Evolutionary conservation across 208 protist genomes (phyloP).

Genomic region (Crithidia expoeki): DNA sequence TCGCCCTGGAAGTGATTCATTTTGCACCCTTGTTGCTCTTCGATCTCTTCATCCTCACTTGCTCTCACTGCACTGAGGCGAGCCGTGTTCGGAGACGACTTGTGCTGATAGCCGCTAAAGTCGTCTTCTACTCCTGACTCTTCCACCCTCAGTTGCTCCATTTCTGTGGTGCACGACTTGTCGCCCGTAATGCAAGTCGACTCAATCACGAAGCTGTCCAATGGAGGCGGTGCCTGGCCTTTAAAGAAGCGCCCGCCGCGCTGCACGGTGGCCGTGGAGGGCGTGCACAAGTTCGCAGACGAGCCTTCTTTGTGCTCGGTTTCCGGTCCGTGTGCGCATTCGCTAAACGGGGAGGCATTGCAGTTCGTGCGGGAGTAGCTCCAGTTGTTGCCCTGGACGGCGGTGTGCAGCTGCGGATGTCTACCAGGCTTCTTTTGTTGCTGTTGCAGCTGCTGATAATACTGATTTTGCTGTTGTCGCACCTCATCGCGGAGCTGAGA

Average conservation of each 20-base stretch:
- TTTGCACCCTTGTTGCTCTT: too few species aligned
- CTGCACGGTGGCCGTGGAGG: not conserved
- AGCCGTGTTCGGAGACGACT: not conserved
- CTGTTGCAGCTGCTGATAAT: not conserved
- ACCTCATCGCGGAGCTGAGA: too few species aligned
- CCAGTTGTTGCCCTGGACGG: not conserved
- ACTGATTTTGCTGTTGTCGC: not conserved
- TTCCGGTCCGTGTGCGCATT: too few species aligned
- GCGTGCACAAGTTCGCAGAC: too few species aligned
- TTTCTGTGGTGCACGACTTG: not conserved
- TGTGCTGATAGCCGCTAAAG: too few species aligned
- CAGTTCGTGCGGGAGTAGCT: conserved; percentile 4
- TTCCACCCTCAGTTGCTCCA: not conserved
- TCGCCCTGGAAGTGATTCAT: too few species aligned
- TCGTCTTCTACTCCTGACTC: not conserved
- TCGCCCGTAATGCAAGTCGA: not conserved
- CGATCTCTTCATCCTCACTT: not conserved
- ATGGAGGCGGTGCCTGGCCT: not conserved
- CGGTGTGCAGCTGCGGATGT: conserved; percentile 1
- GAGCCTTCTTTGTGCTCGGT: not conserved
- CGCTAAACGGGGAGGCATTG: not conserved
- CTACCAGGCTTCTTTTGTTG: too few species aligned
- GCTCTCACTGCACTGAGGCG: not conserved
- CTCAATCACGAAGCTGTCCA: not conserved
- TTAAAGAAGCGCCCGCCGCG: too few species aligned